phyloP scores from a whole-genome alignment of 2,329 filamentous ascomycete species.

The Bisporella sp. region DNA sequence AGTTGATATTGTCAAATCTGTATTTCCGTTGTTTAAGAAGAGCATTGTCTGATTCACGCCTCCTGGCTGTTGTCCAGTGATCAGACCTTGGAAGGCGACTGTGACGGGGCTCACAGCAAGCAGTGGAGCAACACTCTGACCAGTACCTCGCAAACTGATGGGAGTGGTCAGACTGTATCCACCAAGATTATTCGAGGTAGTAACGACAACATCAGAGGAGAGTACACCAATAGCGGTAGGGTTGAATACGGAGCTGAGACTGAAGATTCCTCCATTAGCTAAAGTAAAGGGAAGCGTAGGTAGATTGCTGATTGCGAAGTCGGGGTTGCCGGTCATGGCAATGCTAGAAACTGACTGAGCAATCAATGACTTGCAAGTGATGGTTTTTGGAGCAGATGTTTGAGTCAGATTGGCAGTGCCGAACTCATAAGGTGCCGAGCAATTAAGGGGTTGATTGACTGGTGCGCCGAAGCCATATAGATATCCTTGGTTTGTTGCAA shows the following conservation, averaged over 20 bases:
- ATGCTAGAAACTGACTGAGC: not conserved
- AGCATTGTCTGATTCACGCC: conserved; percentile 37
- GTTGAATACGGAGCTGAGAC: conserved; percentile 26
- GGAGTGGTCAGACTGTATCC: conserved; percentile 29
- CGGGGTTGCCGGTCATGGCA: not conserved
- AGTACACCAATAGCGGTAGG: conserved; percentile 28
- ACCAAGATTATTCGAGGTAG: conserved; percentile 23
- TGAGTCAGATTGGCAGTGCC: conserved; percentile 12
- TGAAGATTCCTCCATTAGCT: conserved; percentile 20
- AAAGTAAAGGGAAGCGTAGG: not conserved
- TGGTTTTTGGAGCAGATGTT: not conserved
- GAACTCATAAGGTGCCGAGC: conserved; percentile 29
- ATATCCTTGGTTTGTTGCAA: conserved; percentile 20
- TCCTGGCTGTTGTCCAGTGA: conserved; percentile 34
- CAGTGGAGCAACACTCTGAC: conserved; percentile 26
- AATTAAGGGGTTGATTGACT: conserved; percentile 31
- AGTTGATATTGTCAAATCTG: conserved; percentile 35
- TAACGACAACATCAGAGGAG: not conserved
- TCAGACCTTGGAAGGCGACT: conserved; percentile 42
- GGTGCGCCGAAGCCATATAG: conserved; percentile 28
- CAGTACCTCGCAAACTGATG: conserved; percentile 28
- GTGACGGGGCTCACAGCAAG: conserved; percentile 37
- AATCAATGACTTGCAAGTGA: conserved; percentile 42
- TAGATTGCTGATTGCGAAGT: not conserved
- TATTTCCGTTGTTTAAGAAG: conserved; percentile 43